phyloP scores from a whole-genome alignment of 805 yeast genomes.

The Suhomyces faveliae region DNA sequence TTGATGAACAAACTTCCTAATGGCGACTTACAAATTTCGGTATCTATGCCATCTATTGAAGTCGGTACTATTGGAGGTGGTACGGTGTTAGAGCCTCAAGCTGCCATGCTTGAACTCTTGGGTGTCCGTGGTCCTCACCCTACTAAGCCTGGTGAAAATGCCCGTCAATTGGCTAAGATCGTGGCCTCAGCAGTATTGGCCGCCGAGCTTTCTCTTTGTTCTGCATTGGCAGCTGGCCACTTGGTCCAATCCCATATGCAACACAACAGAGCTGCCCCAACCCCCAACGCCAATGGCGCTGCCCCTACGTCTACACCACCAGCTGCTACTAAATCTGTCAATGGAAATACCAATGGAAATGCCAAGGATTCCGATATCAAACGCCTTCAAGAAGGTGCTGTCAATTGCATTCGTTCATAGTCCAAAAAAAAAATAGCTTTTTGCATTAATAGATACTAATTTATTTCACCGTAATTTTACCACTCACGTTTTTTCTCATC shows the following conservation, averaged over 20 bases:
- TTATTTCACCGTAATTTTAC: not conserved
- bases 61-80: slow-evolving; percentile 99
- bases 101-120: slow-evolving; percentile 89
- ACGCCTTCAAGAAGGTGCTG: slow-evolving; percentile 68
- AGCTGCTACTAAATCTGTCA: not conserved
- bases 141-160: slow-evolving; percentile 89
- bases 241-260: slow-evolving; percentile 96
- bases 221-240: slow-evolving; percentile 98
- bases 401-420: slow-evolving; percentile 67
- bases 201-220: slow-evolving; percentile 89
- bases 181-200: slow-evolving; percentile 95
- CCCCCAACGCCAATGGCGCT: slow-evolving; percentile 28
- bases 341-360: slow-evolving; percentile 3
- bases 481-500: slow-evolving; percentile 3
- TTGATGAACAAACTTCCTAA: slow-evolving; percentile 72
- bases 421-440: not conserved
- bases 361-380: slow-evolving; percentile 22
- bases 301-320: slow-evolving; percentile 17
- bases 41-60: slow-evolving; percentile 99
- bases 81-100: slow-evolving; percentile 94
- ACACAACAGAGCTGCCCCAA: slow-evolving; percentile 73
- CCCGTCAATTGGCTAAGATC: slow-evolving; percentile 86
- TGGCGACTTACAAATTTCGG: slow-evolving; percentile 87
- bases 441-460: slow-evolving; percentile 5
- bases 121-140: slow-evolving; percentile 97